These are phyloP conservation scores for Kluyveromyces dobzhanskii DNA, from an alignment of 805 yeast species.

Conservation along the genomic window DNA sequence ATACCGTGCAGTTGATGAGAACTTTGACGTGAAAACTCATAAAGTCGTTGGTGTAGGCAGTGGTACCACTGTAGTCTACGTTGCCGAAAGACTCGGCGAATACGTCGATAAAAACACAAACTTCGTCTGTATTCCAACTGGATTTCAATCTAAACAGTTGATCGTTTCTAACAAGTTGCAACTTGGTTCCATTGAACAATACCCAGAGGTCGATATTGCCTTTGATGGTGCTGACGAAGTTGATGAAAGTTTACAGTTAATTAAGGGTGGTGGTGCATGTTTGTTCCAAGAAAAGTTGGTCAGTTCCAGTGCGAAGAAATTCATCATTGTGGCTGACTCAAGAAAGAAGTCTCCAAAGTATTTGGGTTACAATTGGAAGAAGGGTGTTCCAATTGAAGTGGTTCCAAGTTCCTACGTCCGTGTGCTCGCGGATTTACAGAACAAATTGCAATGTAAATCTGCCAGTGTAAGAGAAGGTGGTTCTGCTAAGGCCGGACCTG, in stretches of 20 bases:
- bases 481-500: conserved; percentile 92
- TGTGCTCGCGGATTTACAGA: conserved; percentile 53
- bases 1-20: conserved; percentile 81
- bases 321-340: conserved; percentile 86
- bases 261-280: conserved; percentile 99
- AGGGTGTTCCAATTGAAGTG: conserved; percentile 93
- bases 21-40: conserved; percentile 43
- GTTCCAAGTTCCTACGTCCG: conserved; percentile 82
- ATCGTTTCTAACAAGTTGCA: conserved; percentile 73
- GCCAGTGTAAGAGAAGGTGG: conserved; percentile 73
- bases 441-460: conserved; percentile 43
- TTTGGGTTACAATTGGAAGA: conserved; percentile 75
- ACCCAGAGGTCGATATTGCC: conserved; percentile 76
- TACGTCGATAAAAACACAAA: conserved; percentile 31
- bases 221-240: conserved; percentile 99
- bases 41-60: conserved; percentile 89
- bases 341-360: conserved; percentile 62
- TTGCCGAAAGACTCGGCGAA: conserved; percentile 82
- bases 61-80: conserved; percentile 95
- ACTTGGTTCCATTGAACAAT: conserved; percentile 78
- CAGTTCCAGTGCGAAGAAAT: conserved; percentile 66
- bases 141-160: conserved; percentile 86
- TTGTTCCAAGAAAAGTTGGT: conserved; percentile 92
- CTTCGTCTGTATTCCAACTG: conserved; percentile 87
- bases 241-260: conserved; percentile 69